Percentiles rank a stretch among this genome's conserved stretches.
These are phyloP conservation scores for Neurospora terricola DNA, from an alignment of 495 filamentous ascomycete genomes.

Conservation along the genomic window DNA sequence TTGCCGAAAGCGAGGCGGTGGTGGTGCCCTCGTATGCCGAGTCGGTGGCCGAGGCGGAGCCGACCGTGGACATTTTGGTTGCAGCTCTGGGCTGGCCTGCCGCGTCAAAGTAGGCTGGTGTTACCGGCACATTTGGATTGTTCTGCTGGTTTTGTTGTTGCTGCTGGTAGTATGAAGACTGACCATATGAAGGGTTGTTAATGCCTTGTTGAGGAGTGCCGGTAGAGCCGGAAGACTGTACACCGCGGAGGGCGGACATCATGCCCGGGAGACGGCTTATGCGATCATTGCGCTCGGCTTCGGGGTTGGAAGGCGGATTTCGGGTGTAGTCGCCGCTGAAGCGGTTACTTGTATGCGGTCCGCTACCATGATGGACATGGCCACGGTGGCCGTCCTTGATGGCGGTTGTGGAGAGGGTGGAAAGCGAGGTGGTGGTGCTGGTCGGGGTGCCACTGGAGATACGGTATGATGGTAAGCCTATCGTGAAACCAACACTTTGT, in stretches of 20 bases:
- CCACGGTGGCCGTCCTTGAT: conserved; percentile 91
- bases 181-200: background rate
- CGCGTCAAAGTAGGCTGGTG: conserved; percentile 61
- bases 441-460: conserved; percentile 74
- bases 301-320: conserved; percentile 55
- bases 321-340: conserved; percentile 47
- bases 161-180: background rate
- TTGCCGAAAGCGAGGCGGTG: conserved; percentile 12
- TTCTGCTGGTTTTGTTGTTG: conserved; percentile 16
- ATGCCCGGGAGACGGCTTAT: conserved; percentile 85
- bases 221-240: conserved; percentile 18
- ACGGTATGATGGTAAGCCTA: conserved; percentile 4
- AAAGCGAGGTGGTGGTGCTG: conserved; percentile 75
- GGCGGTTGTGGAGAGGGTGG: conserved; percentile 77
- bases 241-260: conserved; percentile 54
- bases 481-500: conserved; percentile 1
- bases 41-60: conserved; percentile 61
- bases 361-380: conserved; percentile 38
- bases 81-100: conserved; percentile 41
- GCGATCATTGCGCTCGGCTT: conserved; percentile 86
- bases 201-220: conserved; percentile 15
- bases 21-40: conserved; percentile 59
- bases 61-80: conserved; percentile 73
- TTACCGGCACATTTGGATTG: conserved; percentile 27
- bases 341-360: conserved; percentile 5